Evolutionary conservation across 148 eudicot species (phyloP).

Genomic region (Vaccinium vitisidaea): DNA sequence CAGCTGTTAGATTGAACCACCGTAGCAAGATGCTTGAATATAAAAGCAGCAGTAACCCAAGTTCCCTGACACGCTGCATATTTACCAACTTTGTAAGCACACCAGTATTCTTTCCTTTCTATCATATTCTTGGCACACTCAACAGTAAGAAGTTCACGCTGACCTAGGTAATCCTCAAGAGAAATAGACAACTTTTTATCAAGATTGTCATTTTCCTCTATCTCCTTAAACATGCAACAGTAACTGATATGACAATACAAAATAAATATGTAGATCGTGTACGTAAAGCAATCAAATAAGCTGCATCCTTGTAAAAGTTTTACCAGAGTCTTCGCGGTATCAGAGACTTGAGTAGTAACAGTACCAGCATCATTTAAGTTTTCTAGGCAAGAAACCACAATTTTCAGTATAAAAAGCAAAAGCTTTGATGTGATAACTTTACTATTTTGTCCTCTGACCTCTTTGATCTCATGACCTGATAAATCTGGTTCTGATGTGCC

Average conservation of each 20-base stretch:
- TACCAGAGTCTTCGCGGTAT: constrained; percentile 38
- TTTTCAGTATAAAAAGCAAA: constrained; percentile 34
- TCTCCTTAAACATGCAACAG: constrained; percentile 22
- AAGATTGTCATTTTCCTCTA: constrained; percentile 19
- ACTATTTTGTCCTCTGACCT: constrained; percentile 22
- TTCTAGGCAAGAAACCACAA: constrained; percentile 47
- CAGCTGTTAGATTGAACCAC: constrained; percentile 46
- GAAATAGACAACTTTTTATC: constrained; percentile 16
- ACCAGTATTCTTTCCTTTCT: constrained; percentile 58
- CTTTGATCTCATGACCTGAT: constrained; percentile 34
- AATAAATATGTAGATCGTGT: constrained; percentile 42
- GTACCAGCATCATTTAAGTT: constrained; percentile 34
- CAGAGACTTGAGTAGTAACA: constrained; percentile 31
- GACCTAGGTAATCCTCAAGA: constrained; percentile 28
- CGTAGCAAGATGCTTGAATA: constrained; percentile 51
- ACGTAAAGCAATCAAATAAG: constrained; percentile 52
- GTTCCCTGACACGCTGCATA: constrained; percentile 67
- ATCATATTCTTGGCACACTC: constrained; percentile 53
- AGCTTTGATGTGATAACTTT: constrained; percentile 30
- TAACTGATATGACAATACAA: constrained; percentile 36
- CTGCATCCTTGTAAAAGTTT: constrained; percentile 37
- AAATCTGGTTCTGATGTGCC: constrained; percentile 20
- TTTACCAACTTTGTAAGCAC: constrained; percentile 66
- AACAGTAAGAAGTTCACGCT: constrained; percentile 29
- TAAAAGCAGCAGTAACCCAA: constrained; percentile 62